phyloP scores from a whole-genome alignment of 371 early-diverging fungal species.

The Mucor lusitanicus region DNA sequence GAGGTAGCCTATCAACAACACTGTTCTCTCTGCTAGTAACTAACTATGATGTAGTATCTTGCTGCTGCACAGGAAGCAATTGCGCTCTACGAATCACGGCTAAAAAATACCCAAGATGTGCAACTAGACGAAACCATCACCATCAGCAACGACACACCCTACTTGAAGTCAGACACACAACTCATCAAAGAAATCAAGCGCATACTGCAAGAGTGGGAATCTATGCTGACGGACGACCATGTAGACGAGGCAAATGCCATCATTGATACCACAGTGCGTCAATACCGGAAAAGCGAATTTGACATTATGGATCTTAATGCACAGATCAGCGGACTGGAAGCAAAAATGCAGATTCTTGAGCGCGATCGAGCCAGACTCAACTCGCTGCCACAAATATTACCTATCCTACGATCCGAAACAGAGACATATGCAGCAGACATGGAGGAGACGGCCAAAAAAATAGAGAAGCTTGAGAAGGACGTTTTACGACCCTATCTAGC shows the following conservation, averaged over 20 bases:
- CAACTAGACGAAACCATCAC: not conserved
- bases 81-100: not conserved
- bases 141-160: not conserved
- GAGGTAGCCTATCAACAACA: not conserved
- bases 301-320: slow-evolving; percentile 14
- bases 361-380: slow-evolving; percentile 13
- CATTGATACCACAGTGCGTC: not conserved
- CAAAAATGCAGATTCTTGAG: slow-evolving; percentile 8
- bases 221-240: not conserved
- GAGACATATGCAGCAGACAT: slow-evolving; percentile 7
- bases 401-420: slow-evolving; percentile 17
- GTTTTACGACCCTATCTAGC: slow-evolving; percentile 6
- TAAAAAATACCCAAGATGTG: not conserved
- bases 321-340: slow-evolving; percentile 20
- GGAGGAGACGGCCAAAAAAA: not conserved
- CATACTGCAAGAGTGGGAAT: not conserved
- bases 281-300: slow-evolving; percentile 13
- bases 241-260: not conserved
- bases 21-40: not conserved
- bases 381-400: slow-evolving; percentile 14
- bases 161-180: not conserved
- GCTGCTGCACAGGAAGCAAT: not conserved
- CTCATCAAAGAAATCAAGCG: not conserved
- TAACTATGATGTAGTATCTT: not conserved
- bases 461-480: slow-evolving; percentile 10